Evolutionary conservation across 768 basidiomycete genomes (phyloP).

Genomic region (Amanita rimosa): DNA sequence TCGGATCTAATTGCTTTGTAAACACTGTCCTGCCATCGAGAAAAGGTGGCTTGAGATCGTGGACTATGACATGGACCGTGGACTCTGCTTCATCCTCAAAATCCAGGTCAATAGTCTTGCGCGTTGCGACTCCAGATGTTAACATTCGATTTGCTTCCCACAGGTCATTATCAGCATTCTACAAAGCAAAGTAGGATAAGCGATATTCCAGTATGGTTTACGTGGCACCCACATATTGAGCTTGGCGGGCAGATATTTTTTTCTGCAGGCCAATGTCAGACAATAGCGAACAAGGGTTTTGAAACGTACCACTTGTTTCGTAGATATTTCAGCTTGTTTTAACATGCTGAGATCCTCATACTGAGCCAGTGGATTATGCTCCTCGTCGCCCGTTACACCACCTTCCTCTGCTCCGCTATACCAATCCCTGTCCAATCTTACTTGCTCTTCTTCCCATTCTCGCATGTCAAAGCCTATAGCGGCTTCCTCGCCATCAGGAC

Average conservation of each 20-base stretch:
- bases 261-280: conserved; percentile 35
- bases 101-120: conserved; percentile 80
- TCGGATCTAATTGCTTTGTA: conserved; percentile 93
- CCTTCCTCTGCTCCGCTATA: conserved; percentile 89
- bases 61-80: conserved; percentile 94
- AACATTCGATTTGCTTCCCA: conserved; percentile 99
- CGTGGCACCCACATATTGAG: conserved; percentile 71
- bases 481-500: conserved; percentile 58
- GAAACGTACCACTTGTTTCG: conserved; percentile 55
- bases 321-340: conserved; percentile 67
- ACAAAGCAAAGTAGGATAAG: conserved; percentile 10
- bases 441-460: conserved; percentile 98
- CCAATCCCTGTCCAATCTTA: conserved; percentile 90
- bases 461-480: conserved; percentile 58
- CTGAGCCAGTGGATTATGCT: conserved; percentile 85
- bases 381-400: conserved; percentile 77
- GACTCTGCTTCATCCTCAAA: conserved; percentile 96
- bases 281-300: neutral
- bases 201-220: neutral
- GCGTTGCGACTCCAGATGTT: conserved; percentile 88
- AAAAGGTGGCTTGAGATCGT: conserved; percentile 96
- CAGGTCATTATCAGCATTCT: conserved; percentile 97
- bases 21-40: conserved; percentile 93
- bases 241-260: conserved; percentile 88
- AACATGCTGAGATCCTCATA: conserved; percentile 74